phyloP scores from a whole-genome alignment of 2,329 filamentous ascomycete genomes.

The Monilinia vaccinii-corymbosi region DNA sequence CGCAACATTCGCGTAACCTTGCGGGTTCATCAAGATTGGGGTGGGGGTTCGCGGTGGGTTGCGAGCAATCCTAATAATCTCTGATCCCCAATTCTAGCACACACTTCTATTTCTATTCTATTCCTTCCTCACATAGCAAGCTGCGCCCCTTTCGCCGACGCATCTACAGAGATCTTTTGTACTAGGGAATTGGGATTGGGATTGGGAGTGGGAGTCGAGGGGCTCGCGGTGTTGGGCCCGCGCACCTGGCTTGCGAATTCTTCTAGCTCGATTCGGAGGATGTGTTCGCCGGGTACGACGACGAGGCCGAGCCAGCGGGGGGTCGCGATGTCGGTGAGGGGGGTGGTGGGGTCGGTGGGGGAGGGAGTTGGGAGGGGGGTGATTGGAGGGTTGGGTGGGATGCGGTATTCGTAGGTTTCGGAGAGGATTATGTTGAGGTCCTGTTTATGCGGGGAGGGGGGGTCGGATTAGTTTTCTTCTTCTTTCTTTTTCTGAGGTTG shows the following conservation, averaged over 20 bases:
- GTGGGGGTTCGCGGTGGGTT: too few relatives aligned
- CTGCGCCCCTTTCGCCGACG: background rate
- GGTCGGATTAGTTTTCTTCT: too few relatives aligned
- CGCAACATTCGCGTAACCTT: background rate
- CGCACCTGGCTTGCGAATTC: constrained; percentile 48
- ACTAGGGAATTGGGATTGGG: too few relatives aligned
- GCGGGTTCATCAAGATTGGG: background rate
- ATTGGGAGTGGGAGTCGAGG: too few relatives aligned
- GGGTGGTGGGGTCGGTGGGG: background rate
- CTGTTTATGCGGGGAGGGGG: constrained; percentile 35
- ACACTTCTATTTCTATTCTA: too few relatives aligned
- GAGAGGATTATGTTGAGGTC: constrained; percentile 82
- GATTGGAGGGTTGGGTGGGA: constrained; percentile 22
- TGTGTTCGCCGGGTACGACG: constrained; percentile 78
- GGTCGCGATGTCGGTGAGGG: constrained; percentile 43
- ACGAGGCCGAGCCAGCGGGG: constrained; percentile 83
- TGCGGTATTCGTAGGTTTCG: constrained; percentile 81
- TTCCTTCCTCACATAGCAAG: background rate
- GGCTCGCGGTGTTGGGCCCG: background rate
- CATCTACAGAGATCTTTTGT: too few relatives aligned
- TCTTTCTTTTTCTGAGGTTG: background rate
- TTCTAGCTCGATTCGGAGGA: constrained; percentile 82
- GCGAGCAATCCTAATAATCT: too few relatives aligned
- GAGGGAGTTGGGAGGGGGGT: too few relatives aligned
- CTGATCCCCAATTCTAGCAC: too few relatives aligned